Evolutionary conservation across 1,139 yeast species (phyloP).

Genomic region (Suhomyces ambrosiae): DNA sequence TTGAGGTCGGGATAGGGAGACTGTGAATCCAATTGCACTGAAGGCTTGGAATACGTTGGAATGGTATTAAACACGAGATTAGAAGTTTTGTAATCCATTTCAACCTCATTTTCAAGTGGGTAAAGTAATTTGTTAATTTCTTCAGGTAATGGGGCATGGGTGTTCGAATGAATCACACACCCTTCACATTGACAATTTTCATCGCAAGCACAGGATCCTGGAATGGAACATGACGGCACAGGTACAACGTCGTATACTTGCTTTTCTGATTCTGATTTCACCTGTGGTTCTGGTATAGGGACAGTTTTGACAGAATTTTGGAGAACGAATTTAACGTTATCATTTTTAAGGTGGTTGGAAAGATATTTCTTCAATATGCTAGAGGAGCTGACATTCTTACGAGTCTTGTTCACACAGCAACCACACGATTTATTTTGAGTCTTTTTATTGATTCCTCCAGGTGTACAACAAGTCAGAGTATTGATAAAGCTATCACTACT

Average conservation of each 20-base stretch:
- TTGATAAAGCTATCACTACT: constrained; percentile 40
- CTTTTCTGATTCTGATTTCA: constrained; percentile 4
- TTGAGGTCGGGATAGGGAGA: not conserved
- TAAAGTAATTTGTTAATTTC: constrained; percentile 14
- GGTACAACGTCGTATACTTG: constrained; percentile 28
- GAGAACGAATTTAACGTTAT: constrained; percentile 3
- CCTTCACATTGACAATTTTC: constrained; percentile 50
- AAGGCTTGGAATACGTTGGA: constrained; percentile 1
- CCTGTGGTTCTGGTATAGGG: not conserved
- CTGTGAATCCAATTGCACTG: constrained; percentile 5
- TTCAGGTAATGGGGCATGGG: constrained; percentile 11
- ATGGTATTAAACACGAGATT: constrained; percentile 14
- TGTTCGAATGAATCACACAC: constrained; percentile 48
- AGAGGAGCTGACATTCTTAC: constrained; percentile 31
- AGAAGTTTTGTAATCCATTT: constrained; percentile 8
- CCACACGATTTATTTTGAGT: constrained; percentile 27
- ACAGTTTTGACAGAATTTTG: not conserved
- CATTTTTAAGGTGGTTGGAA: constrained; percentile 23
- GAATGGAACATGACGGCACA: constrained; percentile 46
- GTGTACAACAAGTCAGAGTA: constrained; percentile 35
- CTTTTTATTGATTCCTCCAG: constrained; percentile 24
- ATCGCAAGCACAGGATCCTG: constrained; percentile 54
- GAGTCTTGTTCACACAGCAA: constrained; percentile 25
- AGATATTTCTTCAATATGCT: constrained; percentile 42
- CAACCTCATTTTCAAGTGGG: constrained; percentile 11